Evolutionary conservation across 2,329 filamentous ascomycete genomes (phyloP).

Genomic region (Huntiella abstrusa): DNA sequence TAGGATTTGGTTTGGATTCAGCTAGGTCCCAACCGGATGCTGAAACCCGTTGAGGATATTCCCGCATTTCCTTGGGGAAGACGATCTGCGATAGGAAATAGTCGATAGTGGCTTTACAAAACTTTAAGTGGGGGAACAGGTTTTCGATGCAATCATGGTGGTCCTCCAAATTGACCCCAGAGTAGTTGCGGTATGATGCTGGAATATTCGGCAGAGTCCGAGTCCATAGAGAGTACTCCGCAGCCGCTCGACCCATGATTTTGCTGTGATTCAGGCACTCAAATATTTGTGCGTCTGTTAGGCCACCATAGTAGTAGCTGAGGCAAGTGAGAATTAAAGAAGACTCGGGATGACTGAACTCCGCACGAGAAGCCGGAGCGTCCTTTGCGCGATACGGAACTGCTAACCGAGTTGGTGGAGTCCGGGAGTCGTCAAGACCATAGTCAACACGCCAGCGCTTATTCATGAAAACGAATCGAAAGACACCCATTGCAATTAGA

Average conservation of each 20-base stretch:
- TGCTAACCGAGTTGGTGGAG: slow-evolving; percentile 26
- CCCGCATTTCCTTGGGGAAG: slow-evolving; percentile 41
- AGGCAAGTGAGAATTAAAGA: slow-evolving; percentile 36
- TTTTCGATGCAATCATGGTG: slow-evolving; percentile 23
- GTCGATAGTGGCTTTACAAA: slow-evolving; percentile 36
- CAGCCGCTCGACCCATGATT: slow-evolving; percentile 29
- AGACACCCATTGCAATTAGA: slow-evolving; percentile 34
- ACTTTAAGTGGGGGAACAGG: slow-evolving; percentile 34
- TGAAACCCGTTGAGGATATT: slow-evolving; percentile 44
- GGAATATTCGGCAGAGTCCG: slow-evolving; percentile 19
- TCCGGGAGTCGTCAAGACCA: slow-evolving; percentile 28
- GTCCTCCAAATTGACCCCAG: slow-evolving; percentile 41
- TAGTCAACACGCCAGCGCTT: slow-evolving; percentile 51
- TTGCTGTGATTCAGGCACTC: slow-evolving; percentile 27
- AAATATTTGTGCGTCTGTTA: slow-evolving; percentile 31
- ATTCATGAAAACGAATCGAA: slow-evolving; percentile 31
- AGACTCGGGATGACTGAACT: slow-evolving; percentile 44
- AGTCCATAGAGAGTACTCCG: slow-evolving; percentile 34
- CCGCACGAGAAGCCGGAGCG: slow-evolving; percentile 31
- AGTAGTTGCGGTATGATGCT: slow-evolving; percentile 21
- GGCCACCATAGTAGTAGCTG: slow-evolving; percentile 36
- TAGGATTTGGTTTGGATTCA: slow-evolving; percentile 25
- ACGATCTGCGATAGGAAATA: slow-evolving; percentile 41
- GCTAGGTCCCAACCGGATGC: slow-evolving; percentile 51
- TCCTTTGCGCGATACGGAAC: slow-evolving; percentile 45